Evolutionary conservation across 345 rosid genomes (phyloP).

Genomic region (Populus deltoides): DNA sequence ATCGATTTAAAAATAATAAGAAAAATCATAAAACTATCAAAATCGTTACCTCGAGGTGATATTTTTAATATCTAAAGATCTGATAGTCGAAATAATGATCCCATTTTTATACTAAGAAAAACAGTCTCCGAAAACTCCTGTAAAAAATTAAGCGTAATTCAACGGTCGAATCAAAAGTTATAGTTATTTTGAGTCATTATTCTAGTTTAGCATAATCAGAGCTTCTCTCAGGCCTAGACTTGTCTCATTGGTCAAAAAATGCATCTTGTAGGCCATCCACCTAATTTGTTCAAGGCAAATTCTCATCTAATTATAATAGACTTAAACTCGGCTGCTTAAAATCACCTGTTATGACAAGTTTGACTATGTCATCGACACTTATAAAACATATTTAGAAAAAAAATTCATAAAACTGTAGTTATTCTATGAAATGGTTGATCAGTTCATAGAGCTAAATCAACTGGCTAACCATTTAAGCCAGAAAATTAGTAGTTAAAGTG

Average conservation of each 20-base stretch:
- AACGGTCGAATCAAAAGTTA: too few species aligned
- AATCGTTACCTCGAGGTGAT: too few species aligned
- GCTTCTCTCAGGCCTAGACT: rapidly evolving
- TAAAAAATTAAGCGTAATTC: too few species aligned
- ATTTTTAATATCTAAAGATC: too few species aligned
- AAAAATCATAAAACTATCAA: too few species aligned
- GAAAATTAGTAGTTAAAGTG: too few species aligned
- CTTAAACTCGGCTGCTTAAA: rapidly evolving
- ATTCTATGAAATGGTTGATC: too few species aligned
- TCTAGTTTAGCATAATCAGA: rapidly evolving
- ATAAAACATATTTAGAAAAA: too few species aligned
- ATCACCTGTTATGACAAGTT: rapidly evolving
- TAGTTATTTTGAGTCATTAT: rapidly evolving
- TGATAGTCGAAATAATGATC: rapidly evolving
- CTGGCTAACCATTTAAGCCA: rapidly evolving
- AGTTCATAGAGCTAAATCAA: rapidly evolving
- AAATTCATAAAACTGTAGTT: too few species aligned
- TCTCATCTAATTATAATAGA: rapidly evolving
- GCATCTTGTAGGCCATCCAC: rapidly evolving
- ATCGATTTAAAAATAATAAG: too few species aligned
- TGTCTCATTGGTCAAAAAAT: rapidly evolving
- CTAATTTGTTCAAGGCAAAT: rapidly evolving
- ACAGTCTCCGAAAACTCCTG: rapidly evolving
- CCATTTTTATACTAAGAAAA: too few species aligned
- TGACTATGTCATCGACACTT: rapidly evolving